These are phyloP conservation scores for Pythium myriotylum DNA, from an alignment of 352 stramenopile species.

Conservation along the genomic window DNA sequence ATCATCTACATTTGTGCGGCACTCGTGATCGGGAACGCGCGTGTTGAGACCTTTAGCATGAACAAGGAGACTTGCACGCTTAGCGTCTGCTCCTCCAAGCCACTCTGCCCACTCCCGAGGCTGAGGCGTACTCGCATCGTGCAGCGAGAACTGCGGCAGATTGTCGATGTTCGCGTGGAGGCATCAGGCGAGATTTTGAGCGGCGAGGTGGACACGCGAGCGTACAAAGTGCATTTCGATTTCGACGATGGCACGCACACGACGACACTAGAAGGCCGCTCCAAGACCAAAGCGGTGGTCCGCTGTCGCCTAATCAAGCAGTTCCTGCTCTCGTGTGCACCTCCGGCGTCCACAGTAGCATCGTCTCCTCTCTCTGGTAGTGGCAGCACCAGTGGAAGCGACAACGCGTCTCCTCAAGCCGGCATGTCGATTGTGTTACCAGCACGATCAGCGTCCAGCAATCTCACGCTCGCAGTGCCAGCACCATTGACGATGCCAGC, in stretches of 20 bases:
- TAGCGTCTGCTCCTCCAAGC: constrained; percentile 52
- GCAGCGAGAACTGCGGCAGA: constrained; percentile 54
- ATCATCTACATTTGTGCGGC: constrained; percentile 53
- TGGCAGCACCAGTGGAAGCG: constrained; percentile 10
- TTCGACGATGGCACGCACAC: constrained; percentile 63
- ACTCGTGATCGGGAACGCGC: constrained; percentile 47
- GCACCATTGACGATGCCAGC: constrained; percentile 10
- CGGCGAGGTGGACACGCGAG: constrained; percentile 65
- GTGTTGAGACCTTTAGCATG: constrained; percentile 67
- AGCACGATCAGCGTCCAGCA: constrained; percentile 18
- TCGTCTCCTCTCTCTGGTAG: constrained; percentile 9
- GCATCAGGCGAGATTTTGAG: constrained; percentile 60
- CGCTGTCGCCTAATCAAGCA: constrained; percentile 62
- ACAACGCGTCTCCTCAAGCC: neutral
- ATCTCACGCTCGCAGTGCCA: constrained; percentile 21
- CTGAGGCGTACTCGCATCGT: constrained; percentile 41
- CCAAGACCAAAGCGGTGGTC: constrained; percentile 57
- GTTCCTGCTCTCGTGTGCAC: constrained; percentile 36
- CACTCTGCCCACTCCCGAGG: constrained; percentile 42
- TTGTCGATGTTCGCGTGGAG: constrained; percentile 67
- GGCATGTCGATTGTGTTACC: constrained; percentile 7
- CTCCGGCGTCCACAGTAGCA: neutral
- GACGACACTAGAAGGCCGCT: constrained; percentile 55
- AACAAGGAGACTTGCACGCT: constrained; percentile 45
- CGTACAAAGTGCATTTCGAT: constrained; percentile 75